Evolutionary conservation across 208 protist genomes (phyloP).

Genomic region (Crithidia thermophila): DNA sequence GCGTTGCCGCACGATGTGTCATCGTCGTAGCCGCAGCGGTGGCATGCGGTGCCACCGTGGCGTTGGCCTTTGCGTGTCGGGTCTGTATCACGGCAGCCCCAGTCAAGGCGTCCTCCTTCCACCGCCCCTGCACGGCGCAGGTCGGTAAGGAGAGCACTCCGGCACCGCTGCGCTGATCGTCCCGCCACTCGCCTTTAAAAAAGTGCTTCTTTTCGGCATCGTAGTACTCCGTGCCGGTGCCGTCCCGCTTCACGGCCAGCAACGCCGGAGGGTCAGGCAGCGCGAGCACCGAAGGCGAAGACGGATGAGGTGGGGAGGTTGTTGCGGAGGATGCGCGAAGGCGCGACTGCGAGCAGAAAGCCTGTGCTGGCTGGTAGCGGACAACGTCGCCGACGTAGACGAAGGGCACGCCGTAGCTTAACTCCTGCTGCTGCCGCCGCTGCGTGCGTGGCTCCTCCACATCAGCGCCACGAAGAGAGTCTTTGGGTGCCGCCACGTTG

Average conservation of each 20-base stretch:
- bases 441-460: background rate
- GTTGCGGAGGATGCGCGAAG: no score
- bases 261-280: background rate
- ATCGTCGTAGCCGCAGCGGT: background rate
- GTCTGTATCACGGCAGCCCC: slow-evolving; percentile 31
- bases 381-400: slow-evolving; percentile 33
- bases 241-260: slow-evolving; percentile 26
- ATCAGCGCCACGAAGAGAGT: background rate
- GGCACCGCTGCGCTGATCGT: slow-evolving; percentile 48
- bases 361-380: slow-evolving; percentile 9
- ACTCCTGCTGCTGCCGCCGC: background rate
- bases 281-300: no score
- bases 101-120: slow-evolving; percentile 39
- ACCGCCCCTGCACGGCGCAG: slow-evolving; percentile 52
- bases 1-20: no score
- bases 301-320: no score
- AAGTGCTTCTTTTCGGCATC: slow-evolving; percentile 31
- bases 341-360: slow-evolving; percentile 5
- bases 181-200: slow-evolving; percentile 57
- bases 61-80: slow-evolving; percentile 16
- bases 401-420: slow-evolving; percentile 23
- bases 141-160: slow-evolving; percentile 56
- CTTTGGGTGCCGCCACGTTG: background rate
- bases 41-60: background rate
- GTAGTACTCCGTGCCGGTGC: slow-evolving; percentile 40